Percentiles rank a stretch among this genome's conserved stretches.
Evolutionary conservation across 2,329 filamentous ascomycete species (phyloP).

Genomic region (Cercospora nicotianae): DNA sequence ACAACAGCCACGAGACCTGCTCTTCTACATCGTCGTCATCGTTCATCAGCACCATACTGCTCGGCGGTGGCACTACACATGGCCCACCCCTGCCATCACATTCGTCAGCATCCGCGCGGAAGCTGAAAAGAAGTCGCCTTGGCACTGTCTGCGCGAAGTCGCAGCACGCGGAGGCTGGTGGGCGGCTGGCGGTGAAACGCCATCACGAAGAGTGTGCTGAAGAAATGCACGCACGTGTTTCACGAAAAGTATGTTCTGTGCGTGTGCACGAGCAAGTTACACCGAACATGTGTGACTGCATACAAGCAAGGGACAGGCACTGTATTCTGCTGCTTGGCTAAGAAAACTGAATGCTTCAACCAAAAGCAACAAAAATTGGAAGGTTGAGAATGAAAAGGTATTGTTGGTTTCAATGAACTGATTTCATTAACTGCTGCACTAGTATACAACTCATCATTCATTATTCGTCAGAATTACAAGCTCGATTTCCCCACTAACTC

Average conservation of each 20-base stretch:
- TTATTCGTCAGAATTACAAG: conserved; percentile 3
- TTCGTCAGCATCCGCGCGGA: background rate
- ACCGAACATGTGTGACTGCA: background rate
- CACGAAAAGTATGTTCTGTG: background rate
- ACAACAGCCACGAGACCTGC: background rate
- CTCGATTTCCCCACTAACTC: background rate
- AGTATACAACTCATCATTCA: conserved; percentile 18
- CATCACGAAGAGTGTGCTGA: background rate
- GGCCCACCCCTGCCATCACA: background rate
- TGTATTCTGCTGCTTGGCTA: background rate
- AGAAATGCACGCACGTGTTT: background rate
- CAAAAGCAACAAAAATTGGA: background rate
- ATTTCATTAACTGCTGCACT: conserved; percentile 15
- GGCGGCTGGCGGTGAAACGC: background rate
- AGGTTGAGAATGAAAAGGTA: background rate
- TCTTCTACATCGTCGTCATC: background rate
- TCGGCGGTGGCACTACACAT: background rate
- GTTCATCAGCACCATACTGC: background rate
- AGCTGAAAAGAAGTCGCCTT: background rate
- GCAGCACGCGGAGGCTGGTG: background rate
- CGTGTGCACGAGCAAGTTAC: background rate
- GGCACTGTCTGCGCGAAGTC: background rate
- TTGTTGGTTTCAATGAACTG: background rate
- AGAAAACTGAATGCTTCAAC: background rate
- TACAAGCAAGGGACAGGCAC: background rate